Evolutionary conservation across 2,329 filamentous ascomycete species (phyloP), one percentile per base, ranked within the genome.

Genomic region (Claviceps pazoutovae): DNA sequence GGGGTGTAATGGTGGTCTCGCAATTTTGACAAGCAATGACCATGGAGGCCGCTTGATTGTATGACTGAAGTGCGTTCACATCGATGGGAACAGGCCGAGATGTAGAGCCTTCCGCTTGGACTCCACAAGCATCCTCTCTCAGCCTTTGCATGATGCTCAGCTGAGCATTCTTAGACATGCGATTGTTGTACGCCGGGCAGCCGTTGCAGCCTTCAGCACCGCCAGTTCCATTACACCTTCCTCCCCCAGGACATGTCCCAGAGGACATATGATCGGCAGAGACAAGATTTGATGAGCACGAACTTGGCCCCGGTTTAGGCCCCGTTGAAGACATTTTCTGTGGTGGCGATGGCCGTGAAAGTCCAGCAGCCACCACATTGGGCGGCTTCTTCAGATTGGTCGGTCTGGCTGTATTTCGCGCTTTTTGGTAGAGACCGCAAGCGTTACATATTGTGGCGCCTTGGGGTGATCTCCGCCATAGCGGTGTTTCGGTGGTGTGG

Each of bases 401-500:
- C 14, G 93, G 93, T 49, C 93, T 82, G 59, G 88, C 82, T 56
- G 91, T 86, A 64, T 97, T 97, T 58, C 93, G 82, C 9, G 91
- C 90, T 67, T 97, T 97, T 56, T 88, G 75, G 66, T 98, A 98
- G 16, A 98, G 76, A 43, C 93, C 93, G 63, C 93, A 98, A 5
- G 93, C 93, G 69, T 98, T 98, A 71, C 93, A 98, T 54, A 98
- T 97, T 30, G 89, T 96, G 51, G 88, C 86, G 34, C 93, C 93
- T 61, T 90, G 83, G 0, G 91, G 91, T 16, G 91, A 95, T 62
- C 93, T 81, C 64, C 93, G 82, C 93, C 93, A 98, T 39, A 98
- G 71, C 23, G 93, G 93, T 46, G 93, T 98, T 65, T 86, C 83
- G 50, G 89, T 96, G 16, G 93, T 97, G 53, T 84, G 85, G 66